Conservation (phyloP, 306 rosid genomes). For the Lathyrus sativus region DNA sequence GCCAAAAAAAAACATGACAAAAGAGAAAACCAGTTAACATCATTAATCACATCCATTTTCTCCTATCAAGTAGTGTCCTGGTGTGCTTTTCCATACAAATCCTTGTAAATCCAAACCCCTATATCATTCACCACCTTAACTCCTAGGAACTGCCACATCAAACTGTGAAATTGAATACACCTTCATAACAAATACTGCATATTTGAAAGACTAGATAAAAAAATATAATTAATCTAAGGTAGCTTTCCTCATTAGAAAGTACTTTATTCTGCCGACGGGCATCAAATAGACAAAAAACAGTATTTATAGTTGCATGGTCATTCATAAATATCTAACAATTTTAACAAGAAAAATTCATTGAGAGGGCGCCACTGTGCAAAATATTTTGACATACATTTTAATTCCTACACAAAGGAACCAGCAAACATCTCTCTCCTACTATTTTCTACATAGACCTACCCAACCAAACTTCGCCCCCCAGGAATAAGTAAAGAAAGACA, state of each 20-base stretch:
- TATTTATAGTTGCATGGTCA: slow-evolving; percentile 16
- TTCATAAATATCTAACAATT: neutral
- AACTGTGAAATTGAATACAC: slow-evolving; percentile 67
- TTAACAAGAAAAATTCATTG: neutral
- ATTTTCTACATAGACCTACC: slow-evolving; percentile 33
- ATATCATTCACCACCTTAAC: slow-evolving; percentile 68
- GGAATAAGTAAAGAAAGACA: neutral
- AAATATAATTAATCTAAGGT: neutral
- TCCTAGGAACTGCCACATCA: slow-evolving; percentile 58
- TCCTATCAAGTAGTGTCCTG: slow-evolving; percentile 60
- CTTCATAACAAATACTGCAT: neutral
- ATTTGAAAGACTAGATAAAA: slow-evolving; percentile 2
- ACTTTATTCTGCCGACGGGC: neutral
- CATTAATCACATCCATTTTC: slow-evolving; percentile 53
- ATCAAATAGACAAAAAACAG: neutral
- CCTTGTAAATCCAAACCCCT: slow-evolving; percentile 40
- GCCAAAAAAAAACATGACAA: too few species aligned
- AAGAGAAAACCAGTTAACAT: slow-evolving; percentile 24
- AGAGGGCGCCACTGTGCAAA: slow-evolving; percentile 4
- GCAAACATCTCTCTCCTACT: slow-evolving; percentile 36
- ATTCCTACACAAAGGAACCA: slow-evolving; percentile 42
- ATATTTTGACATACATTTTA: slow-evolving; percentile 25
- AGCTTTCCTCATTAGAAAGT: neutral
- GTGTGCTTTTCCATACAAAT: slow-evolving; percentile 71
- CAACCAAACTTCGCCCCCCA: slow-evolving; percentile 26